Base-by-base conservation (phyloP, 768 basidiomycete species). In the Lepiota venenata region DNA sequence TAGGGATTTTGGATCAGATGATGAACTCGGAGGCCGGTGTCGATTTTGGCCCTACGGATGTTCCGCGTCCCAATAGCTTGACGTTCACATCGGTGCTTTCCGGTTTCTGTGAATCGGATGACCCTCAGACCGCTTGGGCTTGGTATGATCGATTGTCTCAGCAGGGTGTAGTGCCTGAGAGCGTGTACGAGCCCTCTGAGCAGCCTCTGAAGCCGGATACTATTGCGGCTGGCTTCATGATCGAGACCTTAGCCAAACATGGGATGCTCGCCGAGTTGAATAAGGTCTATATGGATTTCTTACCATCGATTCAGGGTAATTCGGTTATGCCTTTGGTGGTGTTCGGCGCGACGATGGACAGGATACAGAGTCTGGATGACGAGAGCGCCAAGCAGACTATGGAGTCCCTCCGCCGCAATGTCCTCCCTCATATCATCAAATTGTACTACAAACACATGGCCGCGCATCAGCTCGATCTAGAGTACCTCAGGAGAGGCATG, bases 141-240 rank as follows among this genome's bases (percentile, higher is more conserved):
- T 95, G 92, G 92, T 90, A 87, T 60, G 74, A 84, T 39, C 77
- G 81, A 44, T 73, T 93, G 27, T 68, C 87, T 43, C 64, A 68
- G 22, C 79, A 83, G 56, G 63, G 62, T 40, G 21, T 60, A 52
- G 60, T 64, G 62, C 59, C 60, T 56, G 52, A 59, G 32, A 62
- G 74, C 57, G 74, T 75, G 1, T 80, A 72, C 58, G 69, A 77
- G 47, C 67, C 82, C 1, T 65, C 39, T 10, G 65, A 66, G 0
- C 59, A 58, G 15, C 59, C 63, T 3, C 69, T 66, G 61, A 65
- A 63, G 74, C 90, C 90, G 2, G 77, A 82, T 58, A 56, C 61
- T 3, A 56, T 69, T 2, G 77, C 83, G 1, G 91, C 87, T 85
- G 56, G 64, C 2, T 50, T 75, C n/a, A 80, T 93, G 63, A 61